These are phyloP conservation scores for Carex arenaria DNA, from an alignment of 202 grass and related monocot genomes.

Conservation along the genomic window DNA sequence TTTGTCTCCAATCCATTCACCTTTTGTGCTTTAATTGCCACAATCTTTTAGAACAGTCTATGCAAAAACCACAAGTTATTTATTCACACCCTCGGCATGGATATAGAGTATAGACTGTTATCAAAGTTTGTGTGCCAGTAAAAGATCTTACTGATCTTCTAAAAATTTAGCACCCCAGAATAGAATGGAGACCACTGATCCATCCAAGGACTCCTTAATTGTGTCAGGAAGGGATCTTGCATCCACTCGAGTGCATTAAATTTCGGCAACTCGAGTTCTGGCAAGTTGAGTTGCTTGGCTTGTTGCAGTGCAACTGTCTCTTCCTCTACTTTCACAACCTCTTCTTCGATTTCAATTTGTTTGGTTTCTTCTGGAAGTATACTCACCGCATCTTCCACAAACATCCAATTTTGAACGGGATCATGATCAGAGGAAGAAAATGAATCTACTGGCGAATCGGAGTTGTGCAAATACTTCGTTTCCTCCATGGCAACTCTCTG, in stretches of 20 bases:
- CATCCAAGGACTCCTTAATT: slow-evolving; percentile 81
- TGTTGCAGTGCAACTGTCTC: neutral
- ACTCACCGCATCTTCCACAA: neutral
- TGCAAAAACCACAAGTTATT: neutral
- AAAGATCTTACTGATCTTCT: neutral
- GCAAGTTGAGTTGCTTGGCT: slow-evolving; percentile 26
- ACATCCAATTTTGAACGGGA: slow-evolving; percentile 3
- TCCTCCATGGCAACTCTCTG: slow-evolving; percentile 86
- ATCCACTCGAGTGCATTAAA: slow-evolving; percentile 58
- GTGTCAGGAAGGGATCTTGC: slow-evolving; percentile 80
- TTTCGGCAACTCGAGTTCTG: slow-evolving; percentile 48
- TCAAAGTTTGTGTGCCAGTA: neutral
- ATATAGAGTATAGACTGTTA: neutral
- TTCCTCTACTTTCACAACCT: neutral
- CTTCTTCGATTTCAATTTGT: slow-evolving; percentile 15
- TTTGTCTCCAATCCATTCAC: neutral
- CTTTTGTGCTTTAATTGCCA: neutral
- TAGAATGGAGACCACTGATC: slow-evolving; percentile 62
- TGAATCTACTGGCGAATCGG: slow-evolving; percentile 41
- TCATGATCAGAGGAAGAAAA: slow-evolving; percentile 51
- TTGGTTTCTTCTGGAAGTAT: neutral
- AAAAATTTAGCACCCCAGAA: slow-evolving; percentile 69
- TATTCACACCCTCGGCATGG: neutral
- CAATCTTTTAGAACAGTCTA: neutral
- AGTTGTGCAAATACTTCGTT: slow-evolving; percentile 36